These are phyloP conservation scores for Pulveroboletus sp. DNA, from an alignment of 768 basidiomycete species.

Conservation along the genomic window DNA sequence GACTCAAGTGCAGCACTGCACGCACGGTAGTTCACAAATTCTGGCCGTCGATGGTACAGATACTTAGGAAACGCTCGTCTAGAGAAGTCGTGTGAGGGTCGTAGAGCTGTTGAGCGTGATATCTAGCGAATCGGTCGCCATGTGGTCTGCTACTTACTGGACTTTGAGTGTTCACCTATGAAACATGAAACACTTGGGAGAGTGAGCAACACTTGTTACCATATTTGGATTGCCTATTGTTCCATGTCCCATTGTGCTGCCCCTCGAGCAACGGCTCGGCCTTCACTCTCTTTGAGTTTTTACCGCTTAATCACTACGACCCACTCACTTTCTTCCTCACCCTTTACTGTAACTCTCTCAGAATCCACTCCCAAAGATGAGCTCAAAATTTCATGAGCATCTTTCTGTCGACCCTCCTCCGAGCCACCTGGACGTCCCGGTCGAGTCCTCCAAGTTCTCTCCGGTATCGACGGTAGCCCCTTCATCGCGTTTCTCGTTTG, in stretches of 20 bases:
- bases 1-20: background rate
- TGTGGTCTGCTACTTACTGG: too few species aligned
- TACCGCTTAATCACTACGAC: slow-evolving; percentile 6
- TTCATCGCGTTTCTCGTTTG: slow-evolving; percentile 28
- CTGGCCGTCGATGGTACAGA: too few species aligned
- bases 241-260: slow-evolving; percentile 16
- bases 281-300: background rate
- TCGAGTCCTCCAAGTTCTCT: slow-evolving; percentile 40
- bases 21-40: background rate
- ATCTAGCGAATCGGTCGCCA: too few species aligned
- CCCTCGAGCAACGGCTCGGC: background rate
- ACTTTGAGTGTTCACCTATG: too few species aligned
- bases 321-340: slow-evolving; percentile 7
- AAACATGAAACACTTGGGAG: too few species aligned
- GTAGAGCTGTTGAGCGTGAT: too few species aligned
- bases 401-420: slow-evolving; percentile 20
- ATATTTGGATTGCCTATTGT: slow-evolving; percentile 19
- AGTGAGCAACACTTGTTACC: slow-evolving; percentile 6
- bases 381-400: slow-evolving; percentile 31
- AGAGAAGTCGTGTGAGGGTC: too few species aligned
- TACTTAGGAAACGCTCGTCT: too few species aligned
- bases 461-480: slow-evolving; percentile 36
- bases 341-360: background rate
- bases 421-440: slow-evolving; percentile 8
- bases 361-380: slow-evolving; percentile 11